These are phyloP conservation scores for Cucurbitaria berberidis DNA, from an alignment of 2,329 filamentous ascomycete species.

Conservation along the genomic window DNA sequence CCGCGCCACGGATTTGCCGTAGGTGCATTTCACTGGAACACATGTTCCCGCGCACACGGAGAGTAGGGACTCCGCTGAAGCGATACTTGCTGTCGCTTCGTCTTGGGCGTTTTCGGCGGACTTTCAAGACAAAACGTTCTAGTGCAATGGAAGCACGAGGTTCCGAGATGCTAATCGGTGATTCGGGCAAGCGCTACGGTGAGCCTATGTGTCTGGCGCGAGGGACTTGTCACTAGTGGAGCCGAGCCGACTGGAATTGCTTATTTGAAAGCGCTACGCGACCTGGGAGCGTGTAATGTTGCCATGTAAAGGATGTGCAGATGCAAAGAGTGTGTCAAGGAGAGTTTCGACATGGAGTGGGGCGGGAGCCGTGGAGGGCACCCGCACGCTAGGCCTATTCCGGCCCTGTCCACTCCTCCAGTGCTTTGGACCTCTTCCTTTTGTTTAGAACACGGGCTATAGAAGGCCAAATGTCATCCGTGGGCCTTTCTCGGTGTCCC, in stretches of 20 bases:
- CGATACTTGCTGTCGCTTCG: slow-evolving; percentile 9
- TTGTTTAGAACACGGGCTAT: background rate
- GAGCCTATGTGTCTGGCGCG: slow-evolving; percentile 15
- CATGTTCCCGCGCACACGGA: slow-evolving; percentile 10
- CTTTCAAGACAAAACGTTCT: slow-evolving; percentile 11
- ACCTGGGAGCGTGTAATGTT: slow-evolving; percentile 34
- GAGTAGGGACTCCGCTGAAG: slow-evolving; percentile 15
- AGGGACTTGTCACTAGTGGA: slow-evolving; percentile 19
- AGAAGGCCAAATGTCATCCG: background rate
- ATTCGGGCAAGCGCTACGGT: slow-evolving; percentile 2
- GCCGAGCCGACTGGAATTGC: slow-evolving; percentile 8
- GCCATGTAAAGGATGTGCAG: slow-evolving; percentile 20
- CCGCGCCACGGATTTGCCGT: slow-evolving; percentile 30
- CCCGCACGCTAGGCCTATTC: slow-evolving; percentile 12
- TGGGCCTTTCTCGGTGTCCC: background rate
- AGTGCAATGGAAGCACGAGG: slow-evolving; percentile 25
- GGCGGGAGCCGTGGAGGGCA: slow-evolving; percentile 7
- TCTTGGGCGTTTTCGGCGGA: slow-evolving; percentile 7
- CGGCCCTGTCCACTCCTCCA: background rate
- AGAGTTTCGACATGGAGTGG: slow-evolving; percentile 26
- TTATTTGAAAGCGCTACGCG: slow-evolving; percentile 3
- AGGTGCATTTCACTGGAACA: slow-evolving; percentile 21
- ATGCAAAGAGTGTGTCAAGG: slow-evolving; percentile 35
- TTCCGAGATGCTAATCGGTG: slow-evolving; percentile 22
- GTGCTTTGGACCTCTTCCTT: background rate